Conservation (phyloP, 1,284 basidiomycete genomes). For the Leccinum subrobustum region DNA sequence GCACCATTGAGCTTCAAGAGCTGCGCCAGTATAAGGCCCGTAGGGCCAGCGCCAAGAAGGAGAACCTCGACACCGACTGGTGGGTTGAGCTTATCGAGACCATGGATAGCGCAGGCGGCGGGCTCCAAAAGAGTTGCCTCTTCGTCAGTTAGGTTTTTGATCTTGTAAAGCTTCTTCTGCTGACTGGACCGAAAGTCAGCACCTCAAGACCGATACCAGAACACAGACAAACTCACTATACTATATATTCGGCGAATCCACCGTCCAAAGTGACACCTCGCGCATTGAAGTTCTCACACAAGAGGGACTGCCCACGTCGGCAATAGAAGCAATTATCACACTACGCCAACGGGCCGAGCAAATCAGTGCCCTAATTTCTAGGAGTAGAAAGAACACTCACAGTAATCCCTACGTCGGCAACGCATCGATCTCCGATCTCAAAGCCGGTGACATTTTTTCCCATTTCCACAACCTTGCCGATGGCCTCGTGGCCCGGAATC, state of each 20-base stretch:
- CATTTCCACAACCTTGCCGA: slow-evolving; percentile 65
- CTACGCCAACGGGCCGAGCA: slow-evolving; percentile 35
- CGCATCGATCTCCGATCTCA: slow-evolving; percentile 71
- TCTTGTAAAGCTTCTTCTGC: slow-evolving; percentile 77
- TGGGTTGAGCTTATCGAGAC: slow-evolving; percentile 79
- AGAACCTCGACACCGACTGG: slow-evolving; percentile 78
- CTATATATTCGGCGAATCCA: slow-evolving; percentile 86
- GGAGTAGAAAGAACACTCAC: slow-evolving; percentile 36
- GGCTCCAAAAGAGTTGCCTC: slow-evolving; percentile 89
- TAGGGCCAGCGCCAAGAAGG: slow-evolving; percentile 77
- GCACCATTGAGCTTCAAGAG: slow-evolving; percentile 84
- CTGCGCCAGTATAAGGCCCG: slow-evolving; percentile 83
- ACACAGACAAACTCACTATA: slow-evolving; percentile 51
- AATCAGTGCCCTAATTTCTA: slow-evolving; percentile 1
- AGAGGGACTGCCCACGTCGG: slow-evolving; percentile 66
- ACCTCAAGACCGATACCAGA: background rate
- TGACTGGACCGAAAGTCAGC: slow-evolving; percentile 36
- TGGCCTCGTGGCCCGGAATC: slow-evolving; percentile 81
- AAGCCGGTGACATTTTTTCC: slow-evolving; percentile 74
- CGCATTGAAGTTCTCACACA: slow-evolving; percentile 80
- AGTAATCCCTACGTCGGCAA: slow-evolving; percentile 68
- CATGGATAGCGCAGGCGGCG: slow-evolving; percentile 86
- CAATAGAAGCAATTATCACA: slow-evolving; percentile 85
- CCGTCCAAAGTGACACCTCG: slow-evolving; percentile 76
- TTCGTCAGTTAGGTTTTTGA: slow-evolving; percentile 82